Evolutionary conservation across 495 filamentous ascomycete genomes (phyloP).

Genomic region (Haplographium delicatum): DNA sequence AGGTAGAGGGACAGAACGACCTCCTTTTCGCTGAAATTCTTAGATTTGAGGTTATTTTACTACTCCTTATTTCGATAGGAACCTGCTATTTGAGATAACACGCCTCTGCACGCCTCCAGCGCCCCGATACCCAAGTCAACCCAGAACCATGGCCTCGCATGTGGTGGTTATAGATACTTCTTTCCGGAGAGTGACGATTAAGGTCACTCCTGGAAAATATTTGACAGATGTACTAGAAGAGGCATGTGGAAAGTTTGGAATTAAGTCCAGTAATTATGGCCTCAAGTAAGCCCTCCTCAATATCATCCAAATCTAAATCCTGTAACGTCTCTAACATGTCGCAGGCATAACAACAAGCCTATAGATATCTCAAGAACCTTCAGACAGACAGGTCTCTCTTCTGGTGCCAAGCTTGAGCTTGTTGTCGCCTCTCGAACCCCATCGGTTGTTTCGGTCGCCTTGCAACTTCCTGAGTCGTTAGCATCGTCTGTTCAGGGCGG

Average conservation of each 20-base stretch:
- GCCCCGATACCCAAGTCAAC: not conserved
- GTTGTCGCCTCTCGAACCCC: conserved; percentile 78
- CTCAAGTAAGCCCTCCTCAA: conserved; percentile 71
- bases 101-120: not conserved
- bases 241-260: conserved; percentile 73
- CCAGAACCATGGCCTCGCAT: conserved; percentile 68
- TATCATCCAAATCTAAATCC: not conserved
- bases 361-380: conserved; percentile 79
- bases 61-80: not conserved
- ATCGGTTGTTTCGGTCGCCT: conserved; percentile 74
- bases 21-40: not conserved
- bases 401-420: conserved; percentile 89
- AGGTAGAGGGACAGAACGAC: not conserved
- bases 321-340: conserved; percentile 9
- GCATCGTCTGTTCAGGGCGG: conserved; percentile 47
- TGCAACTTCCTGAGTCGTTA: conserved; percentile 71
- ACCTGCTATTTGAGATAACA: no score
- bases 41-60: not conserved
- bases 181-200: conserved; percentile 67
- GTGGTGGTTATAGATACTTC: conserved; percentile 81
- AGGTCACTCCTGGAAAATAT: conserved; percentile 72
- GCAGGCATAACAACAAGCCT: conserved; percentile 63
- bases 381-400: conserved; percentile 77
- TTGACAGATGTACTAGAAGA: conserved; percentile 80
- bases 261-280: conserved; percentile 66